Evolutionary conservation across 176 grass and related monocot species (phyloP), one percentile per base, ranked within the genome.

Genomic region (Tuctoria greenei): DNA sequence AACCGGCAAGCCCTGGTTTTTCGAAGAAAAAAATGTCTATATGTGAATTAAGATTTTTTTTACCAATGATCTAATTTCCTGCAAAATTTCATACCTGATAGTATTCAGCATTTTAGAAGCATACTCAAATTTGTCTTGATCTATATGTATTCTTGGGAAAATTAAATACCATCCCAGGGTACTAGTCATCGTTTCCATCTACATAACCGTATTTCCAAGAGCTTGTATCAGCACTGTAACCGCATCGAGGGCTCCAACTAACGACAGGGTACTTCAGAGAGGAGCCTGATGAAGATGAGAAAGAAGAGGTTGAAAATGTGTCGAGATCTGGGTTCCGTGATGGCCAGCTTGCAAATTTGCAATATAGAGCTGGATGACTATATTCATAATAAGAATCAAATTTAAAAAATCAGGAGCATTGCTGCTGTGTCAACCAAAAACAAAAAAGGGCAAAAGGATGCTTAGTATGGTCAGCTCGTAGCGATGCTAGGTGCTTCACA

Each of bases 41-140:
- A 8, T 60, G 60, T 83, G 69, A 52, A 84, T 63, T 24, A 89
- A 64, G 3, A 40, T n/a, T 28, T 42, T 0, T 6, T 10, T 35
- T 73, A 45, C 9, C 18, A 15, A 10, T 26, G 4, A 34, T 60
- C 10, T 76, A 40, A 65, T 54, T 14, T 75, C 58, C 71, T 56
- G 12, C 62, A 74, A 7, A 41, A 61, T 58, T 62, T 18, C 51
- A 82, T 68, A 99, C 95, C 87, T 99, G 83, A 99, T 90, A 21
- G 79, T 90, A 59, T 90, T 83, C 43, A 99, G 80, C 96, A 95
- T 92, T 85, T 90, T 88, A 67, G 85, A 99, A 56, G 96, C 96
- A 81, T 95, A 99, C 3, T 88, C 89, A 47, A 99, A 99, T 81
- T 91, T 92, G n/a, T 92, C 79, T 74, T 86, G 85, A 82, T 99